A percentile compares a stretch with the other conserved stretches of the same genome.
Conservation (phyloP, 148 eudicot species). For the Silene uniflora region DNA sequence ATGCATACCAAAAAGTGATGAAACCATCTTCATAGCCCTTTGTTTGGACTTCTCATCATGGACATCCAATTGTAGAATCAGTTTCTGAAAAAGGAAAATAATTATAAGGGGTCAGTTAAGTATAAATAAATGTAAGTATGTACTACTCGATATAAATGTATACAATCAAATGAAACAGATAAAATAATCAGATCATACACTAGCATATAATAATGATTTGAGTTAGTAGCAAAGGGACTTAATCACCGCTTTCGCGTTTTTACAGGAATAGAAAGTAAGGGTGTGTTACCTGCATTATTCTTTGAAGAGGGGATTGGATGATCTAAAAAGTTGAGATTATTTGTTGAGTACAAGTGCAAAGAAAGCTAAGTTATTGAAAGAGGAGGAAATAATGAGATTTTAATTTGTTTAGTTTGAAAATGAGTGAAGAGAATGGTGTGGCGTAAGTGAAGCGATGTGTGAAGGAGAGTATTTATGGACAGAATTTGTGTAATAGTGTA, state of each 20-base stretch:
- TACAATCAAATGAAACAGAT: too few relatives aligned
- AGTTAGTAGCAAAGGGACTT: too few relatives aligned
- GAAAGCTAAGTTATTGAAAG: too few relatives aligned
- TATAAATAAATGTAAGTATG: not conserved
- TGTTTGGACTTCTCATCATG: conserved; percentile 66
- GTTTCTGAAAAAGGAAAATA: conserved; percentile 22
- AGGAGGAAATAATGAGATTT: not conserved
- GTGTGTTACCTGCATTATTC: not conserved
- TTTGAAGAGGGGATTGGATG: not conserved
- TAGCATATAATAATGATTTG: too few relatives aligned
- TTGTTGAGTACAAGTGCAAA: not conserved
- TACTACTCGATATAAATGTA: too few relatives aligned
- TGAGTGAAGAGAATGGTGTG: not conserved
- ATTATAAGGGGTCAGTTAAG: not conserved
- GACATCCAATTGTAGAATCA: conserved; percentile 47
- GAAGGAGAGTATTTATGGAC: not conserved
- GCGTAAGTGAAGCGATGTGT: too few relatives aligned
- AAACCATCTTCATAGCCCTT: conserved; percentile 64
- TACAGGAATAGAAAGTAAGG: not conserved
- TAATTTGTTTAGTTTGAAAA: not conserved
- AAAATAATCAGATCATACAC: too few relatives aligned
- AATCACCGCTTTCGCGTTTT: too few relatives aligned
- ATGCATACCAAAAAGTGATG: conserved; percentile 50
- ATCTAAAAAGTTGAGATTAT: not conserved
- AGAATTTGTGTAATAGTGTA: not conserved